Base-by-base conservation (phyloP, 345 rosid genomes). In the Triadica sebifera region DNA sequence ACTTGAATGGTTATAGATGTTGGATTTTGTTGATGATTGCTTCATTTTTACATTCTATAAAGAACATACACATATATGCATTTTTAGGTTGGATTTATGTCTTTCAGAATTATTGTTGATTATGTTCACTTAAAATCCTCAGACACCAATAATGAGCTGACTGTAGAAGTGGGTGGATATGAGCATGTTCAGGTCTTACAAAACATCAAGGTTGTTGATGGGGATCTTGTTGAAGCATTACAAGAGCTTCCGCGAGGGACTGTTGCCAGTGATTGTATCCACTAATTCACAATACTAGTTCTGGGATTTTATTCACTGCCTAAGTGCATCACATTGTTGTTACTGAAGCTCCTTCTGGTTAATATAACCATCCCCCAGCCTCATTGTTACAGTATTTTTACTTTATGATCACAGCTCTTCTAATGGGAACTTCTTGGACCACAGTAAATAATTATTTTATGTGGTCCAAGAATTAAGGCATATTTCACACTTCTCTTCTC, bases 241-340 rank as follows among this genome's bases (percentile, higher is more conserved):
- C 83, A 83, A 60, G 74, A 68, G 25, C 89, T 95, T n/a, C 96
- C 98, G 50, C 88, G 81, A 66, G 99, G 99, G 76, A 85, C 86
- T 17, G 83, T 82, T 19, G 43, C 82, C 74, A 98, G 98, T 41
- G 98, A 93, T 81, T 95, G 97, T 95, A 90, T 95, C 98, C 96
- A 41, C 6, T 51, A 13, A 52, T 25, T 41, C 46, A 0, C 63
- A 51, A 58, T 76, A 22, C 71, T 74, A 72, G 24, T 0, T 62
- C 39, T 82, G 53, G 25, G 45, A 29, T 63, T 65, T 73, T 11
- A 51, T 61, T 68, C 58, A 24, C 69, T 66, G 70, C 20, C 16
- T 43, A 1, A 17, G 17, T 61, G 34, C 22, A 46, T 65, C 7
- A 22, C 15, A 57, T 39, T 3, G 3, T 50, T 43, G 16, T 67